phyloP scores from a whole-genome alignment of 208 protist species.

The Leishmania guyanensis region DNA sequence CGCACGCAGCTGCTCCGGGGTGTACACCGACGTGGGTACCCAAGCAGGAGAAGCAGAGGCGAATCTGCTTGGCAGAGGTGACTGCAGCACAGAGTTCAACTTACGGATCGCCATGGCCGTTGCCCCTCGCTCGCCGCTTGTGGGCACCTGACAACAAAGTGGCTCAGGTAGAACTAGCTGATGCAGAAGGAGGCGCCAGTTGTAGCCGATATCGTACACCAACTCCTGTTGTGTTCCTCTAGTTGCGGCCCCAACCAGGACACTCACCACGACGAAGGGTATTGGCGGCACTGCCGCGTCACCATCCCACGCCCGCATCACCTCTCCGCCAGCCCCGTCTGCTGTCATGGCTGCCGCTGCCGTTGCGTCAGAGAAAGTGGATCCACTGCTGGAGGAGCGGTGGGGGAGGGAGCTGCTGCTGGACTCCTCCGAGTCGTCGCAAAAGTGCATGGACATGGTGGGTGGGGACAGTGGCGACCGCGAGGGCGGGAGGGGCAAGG shows the following conservation, averaged over 20 bases:
- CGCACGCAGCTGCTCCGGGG: neutral
- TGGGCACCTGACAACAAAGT: constrained; percentile 3
- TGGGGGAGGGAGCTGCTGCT: neutral
- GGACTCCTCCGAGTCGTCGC: constrained; percentile 1
- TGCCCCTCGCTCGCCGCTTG: constrained; percentile 6
- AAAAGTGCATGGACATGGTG: constrained; percentile 7
- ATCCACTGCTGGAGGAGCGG: constrained; percentile 8
- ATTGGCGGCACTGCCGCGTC: constrained; percentile 12
- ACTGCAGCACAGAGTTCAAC: constrained; percentile 6
- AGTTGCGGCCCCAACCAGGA: constrained; percentile 36
- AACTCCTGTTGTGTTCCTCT: constrained; percentile 18
- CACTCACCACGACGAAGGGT: constrained; percentile 28
- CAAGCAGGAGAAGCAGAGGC: neutral
- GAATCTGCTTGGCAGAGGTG: neutral
- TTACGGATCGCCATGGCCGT: constrained; percentile 15
- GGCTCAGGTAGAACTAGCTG: constrained; percentile 27
- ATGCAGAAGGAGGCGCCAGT: constrained; percentile 28
- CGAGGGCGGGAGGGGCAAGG: neutral
- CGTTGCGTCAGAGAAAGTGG: constrained; percentile 1
- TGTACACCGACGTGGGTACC: neutral
- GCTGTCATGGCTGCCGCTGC: neutral
- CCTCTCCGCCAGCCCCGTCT: neutral
- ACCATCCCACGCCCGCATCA: constrained; percentile 12
- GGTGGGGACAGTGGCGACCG: neutral
- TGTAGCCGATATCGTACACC: constrained; percentile 16